Evolutionary conservation across 257 asterid species (phyloP).

Genomic region (Solanum ossicruentum): DNA sequence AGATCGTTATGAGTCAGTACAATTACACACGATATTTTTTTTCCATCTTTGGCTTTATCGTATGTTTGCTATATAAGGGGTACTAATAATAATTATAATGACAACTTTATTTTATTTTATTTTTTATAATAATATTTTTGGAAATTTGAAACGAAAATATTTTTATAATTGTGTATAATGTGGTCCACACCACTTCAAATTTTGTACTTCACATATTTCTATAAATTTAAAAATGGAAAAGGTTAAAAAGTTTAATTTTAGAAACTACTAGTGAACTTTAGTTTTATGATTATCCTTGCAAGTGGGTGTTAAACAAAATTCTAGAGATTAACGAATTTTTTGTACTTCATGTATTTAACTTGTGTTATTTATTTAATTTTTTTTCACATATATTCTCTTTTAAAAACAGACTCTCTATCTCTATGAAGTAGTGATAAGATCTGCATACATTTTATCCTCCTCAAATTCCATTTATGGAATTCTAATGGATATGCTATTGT

Average conservation of each 20-base stretch:
- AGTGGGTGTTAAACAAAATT: neutral
- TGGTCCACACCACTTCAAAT: neutral
- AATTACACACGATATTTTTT: neutral
- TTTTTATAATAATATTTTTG: neutral
- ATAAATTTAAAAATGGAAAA: neutral
- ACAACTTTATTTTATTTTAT: neutral
- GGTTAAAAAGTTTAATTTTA: neutral
- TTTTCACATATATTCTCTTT: too few species aligned
- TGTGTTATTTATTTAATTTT: neutral
- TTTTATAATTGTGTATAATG: neutral
- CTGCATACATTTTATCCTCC: too few species aligned
- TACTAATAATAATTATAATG: neutral
- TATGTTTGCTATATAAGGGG: neutral
- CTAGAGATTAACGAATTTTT: neutral
- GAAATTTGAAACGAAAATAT: neutral
- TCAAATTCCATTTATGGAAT: too few species aligned
- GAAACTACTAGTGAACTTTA: neutral
- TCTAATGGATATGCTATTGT: too few species aligned
- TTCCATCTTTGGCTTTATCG: neutral
- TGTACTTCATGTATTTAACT: neutral
- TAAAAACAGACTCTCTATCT: fast-evolving
- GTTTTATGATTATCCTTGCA: neutral
- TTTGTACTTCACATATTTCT: neutral
- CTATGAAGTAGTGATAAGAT: too few species aligned
- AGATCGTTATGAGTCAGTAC: neutral